Percentiles rank a stretch among this genome's conserved stretches.
Evolutionary conservation across 352 stramenopile species (phyloP).

Genomic region (Globisporangium viniferum): DNA sequence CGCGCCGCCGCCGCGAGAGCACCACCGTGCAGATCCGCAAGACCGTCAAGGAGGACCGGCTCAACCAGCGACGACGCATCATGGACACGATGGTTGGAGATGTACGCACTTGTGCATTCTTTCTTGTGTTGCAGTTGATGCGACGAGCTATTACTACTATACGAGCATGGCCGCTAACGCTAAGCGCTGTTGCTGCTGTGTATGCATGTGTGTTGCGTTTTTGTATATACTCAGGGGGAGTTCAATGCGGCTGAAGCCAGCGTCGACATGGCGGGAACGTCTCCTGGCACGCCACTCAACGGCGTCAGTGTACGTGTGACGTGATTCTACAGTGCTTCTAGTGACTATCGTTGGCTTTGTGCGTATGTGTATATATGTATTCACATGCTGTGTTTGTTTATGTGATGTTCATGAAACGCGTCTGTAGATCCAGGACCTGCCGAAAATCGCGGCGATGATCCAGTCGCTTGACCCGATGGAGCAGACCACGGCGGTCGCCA

Average conservation of each 20-base stretch:
- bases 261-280: not conserved
- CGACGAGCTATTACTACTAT: not conserved
- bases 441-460: conserved; percentile 93
- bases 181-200: not conserved
- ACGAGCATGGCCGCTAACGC: not conserved
- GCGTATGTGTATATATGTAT: not conserved
- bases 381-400: not conserved
- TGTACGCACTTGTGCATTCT: not conserved
- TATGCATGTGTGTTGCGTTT: not conserved
- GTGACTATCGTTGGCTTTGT: not conserved
- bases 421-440: conserved; percentile 90
- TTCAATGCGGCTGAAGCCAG: not conserved
- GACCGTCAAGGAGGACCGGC: conserved; percentile 76
- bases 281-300: not conserved
- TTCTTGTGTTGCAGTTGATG: not conserved
- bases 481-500: conserved; percentile 94
- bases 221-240: conserved; percentile 5
- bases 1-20: conserved; percentile 67
- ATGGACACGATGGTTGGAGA: conserved; percentile 21
- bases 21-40: conserved; percentile 86
- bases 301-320: conserved; percentile 4
- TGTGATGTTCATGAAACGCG: not conserved
- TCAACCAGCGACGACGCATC: conserved; percentile 78
- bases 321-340: not conserved
- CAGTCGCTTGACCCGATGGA: conserved; percentile 90